phyloP scores from a whole-genome alignment of 192 early-diverging fungal genomes.

The Coemansia sp. region DNA sequence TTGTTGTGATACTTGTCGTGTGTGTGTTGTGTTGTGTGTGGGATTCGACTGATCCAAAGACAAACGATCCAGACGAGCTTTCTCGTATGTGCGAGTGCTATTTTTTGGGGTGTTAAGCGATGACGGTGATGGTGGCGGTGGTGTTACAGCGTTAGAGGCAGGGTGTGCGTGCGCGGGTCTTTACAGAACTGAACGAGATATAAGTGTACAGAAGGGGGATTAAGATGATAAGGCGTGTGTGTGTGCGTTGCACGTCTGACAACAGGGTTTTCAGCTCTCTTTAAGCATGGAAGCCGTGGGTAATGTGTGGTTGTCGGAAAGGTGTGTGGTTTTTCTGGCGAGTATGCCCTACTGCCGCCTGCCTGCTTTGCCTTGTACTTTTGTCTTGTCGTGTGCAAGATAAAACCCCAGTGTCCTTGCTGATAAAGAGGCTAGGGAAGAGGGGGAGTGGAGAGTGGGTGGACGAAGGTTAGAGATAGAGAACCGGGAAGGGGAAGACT shows the following conservation, averaged over 20 bases:
- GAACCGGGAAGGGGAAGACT: no score
- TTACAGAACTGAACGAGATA: not conserved
- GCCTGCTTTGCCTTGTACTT: not conserved
- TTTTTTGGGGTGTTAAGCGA: not conserved
- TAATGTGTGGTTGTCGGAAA: not conserved
- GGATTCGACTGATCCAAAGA: slow-evolving; percentile 1
- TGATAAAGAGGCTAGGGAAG: not conserved
- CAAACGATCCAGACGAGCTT: not conserved
- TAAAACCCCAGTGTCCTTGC: no score
- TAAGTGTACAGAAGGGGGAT: slow-evolving; percentile 3
- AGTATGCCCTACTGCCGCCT: not conserved
- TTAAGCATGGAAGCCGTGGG: not conserved
- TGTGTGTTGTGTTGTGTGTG: not conserved
- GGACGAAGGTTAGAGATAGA: not conserved
- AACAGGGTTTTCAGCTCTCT: not conserved
- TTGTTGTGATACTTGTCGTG: slow-evolving; percentile 5
- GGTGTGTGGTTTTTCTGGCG: not conserved
- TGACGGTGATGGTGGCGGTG: not conserved
- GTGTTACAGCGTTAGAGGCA: slow-evolving; percentile 1
- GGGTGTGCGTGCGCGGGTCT: not conserved
- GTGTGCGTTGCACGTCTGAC: not conserved
- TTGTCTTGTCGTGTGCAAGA: slow-evolving; percentile 2
- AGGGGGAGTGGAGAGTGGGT: not conserved
- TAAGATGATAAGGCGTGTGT: not conserved
- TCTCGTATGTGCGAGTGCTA: not conserved